Conservation (phyloP, 2,329 filamentous ascomycete genomes). For the Helminthosporium solani region DNA sequence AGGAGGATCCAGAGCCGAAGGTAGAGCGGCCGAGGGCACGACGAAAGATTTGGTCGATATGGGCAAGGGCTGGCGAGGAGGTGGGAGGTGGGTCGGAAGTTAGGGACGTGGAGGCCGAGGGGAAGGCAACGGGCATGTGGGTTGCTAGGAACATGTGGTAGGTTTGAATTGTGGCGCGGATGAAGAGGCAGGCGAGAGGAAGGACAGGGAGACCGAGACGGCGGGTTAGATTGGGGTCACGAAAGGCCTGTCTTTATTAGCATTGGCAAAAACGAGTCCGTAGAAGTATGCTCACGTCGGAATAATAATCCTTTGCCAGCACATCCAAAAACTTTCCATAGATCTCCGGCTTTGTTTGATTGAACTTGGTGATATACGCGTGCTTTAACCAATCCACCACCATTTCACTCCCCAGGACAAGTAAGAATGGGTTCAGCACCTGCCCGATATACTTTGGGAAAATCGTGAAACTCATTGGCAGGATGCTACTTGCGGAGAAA, state of each 20-base stretch:
- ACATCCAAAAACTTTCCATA: slow-evolving; percentile 91
- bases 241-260: slow-evolving; percentile 66
- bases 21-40: slow-evolving; percentile 74
- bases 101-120: slow-evolving; percentile 66
- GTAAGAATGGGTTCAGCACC: slow-evolving; percentile 86
- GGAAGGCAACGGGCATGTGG: slow-evolving; percentile 72
- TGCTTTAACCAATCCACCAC: slow-evolving; percentile 96
- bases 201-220: slow-evolving; percentile 88
- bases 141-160: slow-evolving; percentile 98
- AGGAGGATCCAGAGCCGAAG: slow-evolving; percentile 53
- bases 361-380: slow-evolving; percentile 97
- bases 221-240: slow-evolving; percentile 84
- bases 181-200: slow-evolving; percentile 90
- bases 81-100: slow-evolving; percentile 61
- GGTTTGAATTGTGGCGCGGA: slow-evolving; percentile 89
- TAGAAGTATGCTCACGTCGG: slow-evolving; percentile 64
- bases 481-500: slow-evolving; percentile 67
- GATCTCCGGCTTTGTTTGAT: slow-evolving; percentile 88
- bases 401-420: slow-evolving; percentile 96
- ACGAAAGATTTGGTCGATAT: slow-evolving; percentile 75
- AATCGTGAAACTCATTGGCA: slow-evolving; percentile 88
- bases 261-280: background rate
- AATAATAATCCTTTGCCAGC: slow-evolving; percentile 96
- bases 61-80: slow-evolving; percentile 73
- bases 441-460: slow-evolving; percentile 85